These are phyloP conservation scores for Tricholoma hemisulphureum DNA, from an alignment of 768 basidiomycete species.

Conservation along the genomic window DNA sequence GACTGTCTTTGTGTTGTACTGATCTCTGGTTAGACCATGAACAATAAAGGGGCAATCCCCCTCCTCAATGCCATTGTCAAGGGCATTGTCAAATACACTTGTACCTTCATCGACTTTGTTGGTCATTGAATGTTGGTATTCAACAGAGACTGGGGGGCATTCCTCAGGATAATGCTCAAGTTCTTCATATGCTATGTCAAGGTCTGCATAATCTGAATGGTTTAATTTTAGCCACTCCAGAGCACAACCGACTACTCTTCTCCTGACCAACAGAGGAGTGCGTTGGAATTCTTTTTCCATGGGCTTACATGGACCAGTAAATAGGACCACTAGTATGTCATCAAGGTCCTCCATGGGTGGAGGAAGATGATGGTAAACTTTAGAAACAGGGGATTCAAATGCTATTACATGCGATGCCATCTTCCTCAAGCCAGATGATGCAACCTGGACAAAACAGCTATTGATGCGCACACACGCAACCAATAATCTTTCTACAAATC, in stretches of 20 bases:
- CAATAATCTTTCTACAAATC: constrained; percentile 29
- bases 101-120: constrained; percentile 23
- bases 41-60: constrained; percentile 38
- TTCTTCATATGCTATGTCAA: constrained; percentile 28
- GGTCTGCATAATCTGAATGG: constrained; percentile 31
- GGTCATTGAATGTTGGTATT: constrained; percentile 14
- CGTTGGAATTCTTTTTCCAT: constrained; percentile 21
- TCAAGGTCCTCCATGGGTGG: constrained; percentile 27
- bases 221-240: constrained; percentile 38
- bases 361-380: constrained; percentile 25
- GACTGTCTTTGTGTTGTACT: constrained; percentile 17
- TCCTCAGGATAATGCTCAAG: constrained; percentile 20
- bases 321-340: constrained; percentile 32
- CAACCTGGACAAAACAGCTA: constrained; percentile 26
- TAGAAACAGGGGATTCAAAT: constrained; percentile 28
- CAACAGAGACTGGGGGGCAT: constrained; percentile 23
- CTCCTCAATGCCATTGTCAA: constrained; percentile 26
- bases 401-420: constrained; percentile 34
- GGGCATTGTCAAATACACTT: constrained; percentile 26
- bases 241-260: constrained; percentile 11
- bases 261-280: constrained; percentile 1
- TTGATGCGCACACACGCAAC: constrained; percentile 29
- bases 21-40: constrained; percentile 32
- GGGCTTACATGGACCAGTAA: constrained; percentile 28
- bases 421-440: constrained; percentile 23